phyloP scores from a whole-genome alignment of 768 basidiomycete genomes.

The Myochromella boudieri region DNA sequence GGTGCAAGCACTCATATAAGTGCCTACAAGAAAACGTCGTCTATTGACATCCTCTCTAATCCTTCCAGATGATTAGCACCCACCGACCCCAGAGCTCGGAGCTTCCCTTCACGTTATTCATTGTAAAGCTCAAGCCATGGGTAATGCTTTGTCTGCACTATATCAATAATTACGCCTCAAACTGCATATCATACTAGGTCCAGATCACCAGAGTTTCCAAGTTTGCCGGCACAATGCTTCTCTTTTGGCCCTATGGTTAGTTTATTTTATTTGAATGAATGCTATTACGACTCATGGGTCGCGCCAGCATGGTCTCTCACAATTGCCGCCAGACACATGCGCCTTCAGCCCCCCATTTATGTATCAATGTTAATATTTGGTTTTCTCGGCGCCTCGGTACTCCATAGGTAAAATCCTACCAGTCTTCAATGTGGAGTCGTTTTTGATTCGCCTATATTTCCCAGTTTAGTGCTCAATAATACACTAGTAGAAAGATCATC shows the following conservation, averaged over 20 bases:
- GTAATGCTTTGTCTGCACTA: not conserved
- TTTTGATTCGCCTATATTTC: not conserved
- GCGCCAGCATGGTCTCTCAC: conserved; percentile 16
- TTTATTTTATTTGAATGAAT: not conserved
- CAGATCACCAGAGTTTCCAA: conserved; percentile 11
- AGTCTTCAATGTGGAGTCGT: too few species aligned
- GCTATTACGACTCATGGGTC: not conserved
- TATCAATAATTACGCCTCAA: not conserved
- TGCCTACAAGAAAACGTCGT: too few species aligned
- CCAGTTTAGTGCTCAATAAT: not conserved
- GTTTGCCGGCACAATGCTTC: conserved; percentile 15
- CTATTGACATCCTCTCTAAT: too few species aligned
- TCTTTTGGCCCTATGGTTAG: conserved; percentile 19
- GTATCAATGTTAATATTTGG: conserved; percentile 4
- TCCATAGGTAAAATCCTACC: conserved; percentile 11
- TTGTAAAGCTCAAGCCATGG: not conserved
- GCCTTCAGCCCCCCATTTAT: conserved; percentile 3
- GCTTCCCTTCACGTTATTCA: too few species aligned
- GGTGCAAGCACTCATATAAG: too few species aligned
- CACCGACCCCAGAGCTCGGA: too few species aligned
- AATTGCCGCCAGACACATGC: conserved; percentile 12
- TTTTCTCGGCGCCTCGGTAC: conserved; percentile 14
- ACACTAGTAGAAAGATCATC: not conserved
- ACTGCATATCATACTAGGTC: too few species aligned
- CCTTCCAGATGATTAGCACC: too few species aligned